Evolutionary conservation across 192 early-diverging fungal genomes (phyloP), one percentile per base, ranked within the genome.

Genomic region (Podila minutissima): DNA sequence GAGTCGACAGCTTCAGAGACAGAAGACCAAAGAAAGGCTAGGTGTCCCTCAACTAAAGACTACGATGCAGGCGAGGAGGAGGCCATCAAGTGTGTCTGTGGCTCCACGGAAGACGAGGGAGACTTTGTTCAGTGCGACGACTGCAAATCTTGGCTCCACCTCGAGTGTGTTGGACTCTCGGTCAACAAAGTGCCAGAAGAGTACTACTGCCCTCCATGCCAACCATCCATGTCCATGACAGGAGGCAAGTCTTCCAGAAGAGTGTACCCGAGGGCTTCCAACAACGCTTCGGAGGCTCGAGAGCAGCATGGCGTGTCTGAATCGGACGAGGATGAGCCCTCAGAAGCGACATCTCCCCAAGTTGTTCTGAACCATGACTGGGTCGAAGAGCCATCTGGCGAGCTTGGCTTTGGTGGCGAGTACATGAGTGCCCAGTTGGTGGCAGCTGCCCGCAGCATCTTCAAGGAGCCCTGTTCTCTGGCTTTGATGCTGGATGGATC

Each of bases 121-220:
- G 64, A 88, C 11, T 93, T 94, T 91, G 88, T 94, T 15, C 93
- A 94, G 79, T 94, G 93, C 71, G 92, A 93, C 78, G 83, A 88
- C 59, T 94, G 93, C 60, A 72, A 86, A 48, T 68, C 84, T 28
- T 94, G 93, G 93, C 87, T 94, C 49, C 93, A 94, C 83, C 82
- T 91, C 26, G 88, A 88, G 22, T 94, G 93, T 66, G 82, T 94
- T 38, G 87, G 83, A 12, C 82, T 93, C 20, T 81, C 87, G 31
- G 86, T 89, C 59, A 75, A 91, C 29, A 83, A 82, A 12, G 72
- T 94, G 1, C 87, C 87, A 2, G 84, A 88, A 9, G 88, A 90
- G 49, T 94, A 87, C 75, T 90, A 86, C 61, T 94, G 93, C 67
- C 92, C 91, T 10, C 73, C 86, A 46, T 90, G 89, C 59, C 75